Conservation (phyloP, 108 stramenopile genomes). For the Pseudonitzschia delicatissima region DNA sequence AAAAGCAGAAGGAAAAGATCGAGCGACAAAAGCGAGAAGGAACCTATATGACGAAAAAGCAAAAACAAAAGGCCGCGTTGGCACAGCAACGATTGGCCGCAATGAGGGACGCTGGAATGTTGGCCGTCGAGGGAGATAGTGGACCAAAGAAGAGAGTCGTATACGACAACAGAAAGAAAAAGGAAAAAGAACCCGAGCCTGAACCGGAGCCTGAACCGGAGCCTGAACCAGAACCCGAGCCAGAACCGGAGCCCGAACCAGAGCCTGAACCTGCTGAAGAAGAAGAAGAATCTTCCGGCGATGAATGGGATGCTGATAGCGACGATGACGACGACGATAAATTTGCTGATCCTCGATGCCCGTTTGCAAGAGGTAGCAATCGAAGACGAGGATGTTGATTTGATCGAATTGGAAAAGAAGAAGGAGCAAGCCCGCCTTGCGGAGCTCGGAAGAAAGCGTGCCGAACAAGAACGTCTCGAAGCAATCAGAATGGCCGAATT, state of each 20-base stretch:
- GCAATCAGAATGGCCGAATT: slow-evolving; percentile 62
- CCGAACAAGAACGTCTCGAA: slow-evolving; percentile 80
- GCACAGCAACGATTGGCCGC: slow-evolving; percentile 75
- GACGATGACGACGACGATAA: slow-evolving; percentile 64
- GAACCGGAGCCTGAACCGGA: slow-evolving; percentile 44
- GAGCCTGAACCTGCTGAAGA: slow-evolving; percentile 45
- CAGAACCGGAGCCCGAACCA: slow-evolving; percentile 38
- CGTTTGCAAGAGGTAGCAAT: slow-evolving; percentile 61
- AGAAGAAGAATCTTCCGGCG: slow-evolving; percentile 57
- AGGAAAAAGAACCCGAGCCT: slow-evolving; percentile 33
- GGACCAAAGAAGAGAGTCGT: slow-evolving; percentile 34
- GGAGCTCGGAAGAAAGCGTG: slow-evolving; percentile 71
- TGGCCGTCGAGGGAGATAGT: slow-evolving; percentile 39
- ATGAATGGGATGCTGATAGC: slow-evolving; percentile 83
- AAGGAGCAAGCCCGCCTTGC: slow-evolving; percentile 78
- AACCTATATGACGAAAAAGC: slow-evolving; percentile 91
- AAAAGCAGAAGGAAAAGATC: slow-evolving; percentile 87
- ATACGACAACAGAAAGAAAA: slow-evolving; percentile 46
- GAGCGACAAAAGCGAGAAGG: slow-evolving; percentile 87
- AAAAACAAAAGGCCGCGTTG: slow-evolving; percentile 73
- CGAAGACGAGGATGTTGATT: slow-evolving; percentile 78
- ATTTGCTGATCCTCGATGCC: slow-evolving; percentile 70
- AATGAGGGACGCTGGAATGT: slow-evolving; percentile 88
- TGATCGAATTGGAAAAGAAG: slow-evolving; percentile 83
- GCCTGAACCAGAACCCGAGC: slow-evolving; percentile 34